phyloP scores from a whole-genome alignment of 495 filamentous ascomycete species.

The Aspergillus olivimuriae region DNA sequence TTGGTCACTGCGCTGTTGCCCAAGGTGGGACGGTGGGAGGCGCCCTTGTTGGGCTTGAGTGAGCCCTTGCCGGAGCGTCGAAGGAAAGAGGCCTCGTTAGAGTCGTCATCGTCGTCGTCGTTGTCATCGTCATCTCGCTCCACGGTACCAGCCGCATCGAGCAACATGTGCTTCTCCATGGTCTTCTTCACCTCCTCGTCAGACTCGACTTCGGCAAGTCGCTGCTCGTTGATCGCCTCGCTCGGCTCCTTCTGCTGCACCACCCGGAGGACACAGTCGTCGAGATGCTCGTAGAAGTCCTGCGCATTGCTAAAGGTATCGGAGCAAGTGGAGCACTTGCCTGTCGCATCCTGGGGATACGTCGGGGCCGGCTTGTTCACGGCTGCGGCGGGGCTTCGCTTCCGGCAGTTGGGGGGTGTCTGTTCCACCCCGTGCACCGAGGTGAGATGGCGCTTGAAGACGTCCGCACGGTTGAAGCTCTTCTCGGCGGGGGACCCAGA shows the following conservation, averaged over 20 bases:
- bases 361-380: constrained; percentile 50
- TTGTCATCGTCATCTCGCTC: constrained; percentile 49
- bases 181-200: constrained; percentile 80
- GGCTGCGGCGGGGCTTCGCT: constrained; percentile 56
- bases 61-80: constrained; percentile 45
- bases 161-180: constrained; percentile 71
- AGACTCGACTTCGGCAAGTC: constrained; percentile 72
- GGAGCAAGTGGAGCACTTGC: constrained; percentile 94
- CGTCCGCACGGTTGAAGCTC: constrained; percentile 96
- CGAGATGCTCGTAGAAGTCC: constrained; percentile 98
- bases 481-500: constrained; percentile 91
- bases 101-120: constrained; percentile 57
- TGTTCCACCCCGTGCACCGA: constrained; percentile 94
- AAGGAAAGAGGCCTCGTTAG: constrained; percentile 39
- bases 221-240: constrained; percentile 88
- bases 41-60: constrained; percentile 33
- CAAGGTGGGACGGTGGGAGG: constrained; percentile 34
- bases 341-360: constrained; percentile 69
- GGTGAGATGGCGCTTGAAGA: constrained; percentile 96
- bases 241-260: constrained; percentile 96
- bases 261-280: constrained; percentile 95
- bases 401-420: constrained; percentile 89
- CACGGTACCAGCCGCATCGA: constrained; percentile 47
- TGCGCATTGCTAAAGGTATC: constrained; percentile 89
- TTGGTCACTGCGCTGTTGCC: constrained; percentile 47